Conservation (phyloP, 306 rosid species). For the Fragaria iinumae region DNA sequence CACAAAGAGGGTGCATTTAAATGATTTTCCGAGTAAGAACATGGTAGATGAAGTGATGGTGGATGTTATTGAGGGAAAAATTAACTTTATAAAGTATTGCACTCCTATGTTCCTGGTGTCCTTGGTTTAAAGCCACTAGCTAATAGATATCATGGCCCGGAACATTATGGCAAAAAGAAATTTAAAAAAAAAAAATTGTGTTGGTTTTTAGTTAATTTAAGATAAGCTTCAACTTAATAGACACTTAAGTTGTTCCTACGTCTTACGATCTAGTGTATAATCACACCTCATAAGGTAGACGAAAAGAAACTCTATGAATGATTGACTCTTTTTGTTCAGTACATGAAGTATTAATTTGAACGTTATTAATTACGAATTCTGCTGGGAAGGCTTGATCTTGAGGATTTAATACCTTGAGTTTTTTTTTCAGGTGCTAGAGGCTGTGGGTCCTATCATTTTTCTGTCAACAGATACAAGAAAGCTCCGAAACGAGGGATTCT, state of each 20-base stretch:
- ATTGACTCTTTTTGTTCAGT: not conserved
- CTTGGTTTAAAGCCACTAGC: not conserved
- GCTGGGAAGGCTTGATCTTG: not conserved
- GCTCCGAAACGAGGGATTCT: conserved; percentile 95
- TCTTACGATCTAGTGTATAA: not conserved
- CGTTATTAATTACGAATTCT: not conserved
- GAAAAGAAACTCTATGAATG: not conserved
- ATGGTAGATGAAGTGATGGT: not conserved
- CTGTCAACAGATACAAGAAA: conserved; percentile 95
- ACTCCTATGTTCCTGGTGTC: not conserved
- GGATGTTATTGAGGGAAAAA: not conserved
- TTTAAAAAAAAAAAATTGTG: not conserved
- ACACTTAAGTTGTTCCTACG: not conserved
- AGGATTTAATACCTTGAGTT: conserved; percentile 12
- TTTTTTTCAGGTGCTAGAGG: conserved; percentile 78
- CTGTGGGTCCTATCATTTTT: conserved; percentile 94
- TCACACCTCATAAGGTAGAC: not conserved
- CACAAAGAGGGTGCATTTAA: not conserved
- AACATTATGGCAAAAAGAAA: not conserved
- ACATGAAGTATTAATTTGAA: not conserved
- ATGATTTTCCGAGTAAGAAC: not conserved
- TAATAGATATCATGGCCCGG: not conserved
- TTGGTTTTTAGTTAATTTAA: not conserved
- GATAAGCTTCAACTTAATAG: not conserved
- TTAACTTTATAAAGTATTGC: not conserved